Conservation (phyloP, 805 yeast genomes). For the Cyberlindnera misumaiensis region DNA sequence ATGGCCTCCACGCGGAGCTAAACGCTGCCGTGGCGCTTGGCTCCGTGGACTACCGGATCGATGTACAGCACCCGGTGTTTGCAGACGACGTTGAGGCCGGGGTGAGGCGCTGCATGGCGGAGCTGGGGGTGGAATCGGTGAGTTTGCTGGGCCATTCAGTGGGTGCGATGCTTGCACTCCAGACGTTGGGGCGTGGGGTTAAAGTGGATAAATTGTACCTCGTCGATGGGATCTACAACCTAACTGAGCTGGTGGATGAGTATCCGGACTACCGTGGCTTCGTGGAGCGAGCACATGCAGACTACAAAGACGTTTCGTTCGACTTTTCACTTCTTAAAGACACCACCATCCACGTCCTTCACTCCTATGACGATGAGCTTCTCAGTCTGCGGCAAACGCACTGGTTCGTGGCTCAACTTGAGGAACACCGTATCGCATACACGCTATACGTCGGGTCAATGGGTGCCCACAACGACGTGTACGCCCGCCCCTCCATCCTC, state of each 20-base stretch:
- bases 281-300: constrained; percentile 51
- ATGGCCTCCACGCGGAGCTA: constrained; percentile 22
- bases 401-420: constrained; percentile 31
- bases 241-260: constrained; percentile 44
- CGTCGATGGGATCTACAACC: constrained; percentile 67
- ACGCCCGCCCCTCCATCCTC: constrained; percentile 31
- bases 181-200: constrained; percentile 7
- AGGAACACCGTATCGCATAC: constrained; percentile 12
- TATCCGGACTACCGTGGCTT: constrained; percentile 54
- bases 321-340: constrained; percentile 3
- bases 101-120: constrained; percentile 4
- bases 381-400: constrained; percentile 45
- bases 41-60: constrained; percentile 60
- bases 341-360: constrained; percentile 36
- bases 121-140: constrained; percentile 9
- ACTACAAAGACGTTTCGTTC: constrained; percentile 13
- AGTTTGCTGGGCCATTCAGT: constrained; percentile 70
- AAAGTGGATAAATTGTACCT: constrained; percentile 27
- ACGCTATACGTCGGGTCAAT: constrained; percentile 29
- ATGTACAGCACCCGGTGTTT: constrained; percentile 58
- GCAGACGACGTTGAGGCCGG: constrained; percentile 47
- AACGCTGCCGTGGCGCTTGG: constrained; percentile 14
- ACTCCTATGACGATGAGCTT: constrained; percentile 64
- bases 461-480: constrained; percentile 67
- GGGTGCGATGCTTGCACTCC: constrained; percentile 50